Conservation (phyloP, 306 rosid species). For the Dalbergia cochinchinensis region DNA sequence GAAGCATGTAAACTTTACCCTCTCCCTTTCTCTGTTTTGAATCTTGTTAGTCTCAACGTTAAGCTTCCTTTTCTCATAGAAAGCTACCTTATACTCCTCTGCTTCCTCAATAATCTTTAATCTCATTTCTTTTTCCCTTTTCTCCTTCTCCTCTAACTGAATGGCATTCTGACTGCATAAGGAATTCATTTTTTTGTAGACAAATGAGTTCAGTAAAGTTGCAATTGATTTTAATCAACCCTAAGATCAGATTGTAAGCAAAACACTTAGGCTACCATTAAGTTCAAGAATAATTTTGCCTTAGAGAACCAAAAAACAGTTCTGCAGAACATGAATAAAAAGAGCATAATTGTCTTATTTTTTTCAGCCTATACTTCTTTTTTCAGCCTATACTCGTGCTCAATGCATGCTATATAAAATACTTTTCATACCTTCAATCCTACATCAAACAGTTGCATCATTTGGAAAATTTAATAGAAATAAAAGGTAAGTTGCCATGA, state of each 20-base stretch:
- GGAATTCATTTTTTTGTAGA: slow-evolving; percentile 34
- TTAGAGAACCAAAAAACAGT: slow-evolving; percentile 12
- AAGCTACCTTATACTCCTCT: slow-evolving; percentile 80
- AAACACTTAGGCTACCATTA: slow-evolving; percentile 16
- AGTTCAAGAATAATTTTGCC: slow-evolving; percentile 31
- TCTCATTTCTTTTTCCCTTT: slow-evolving; percentile 86
- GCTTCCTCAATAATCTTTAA: slow-evolving; percentile 90
- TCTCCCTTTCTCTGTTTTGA: slow-evolving; percentile 92
- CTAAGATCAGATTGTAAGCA: slow-evolving; percentile 35
- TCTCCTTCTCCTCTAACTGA: slow-evolving; percentile 90
- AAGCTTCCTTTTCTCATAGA: slow-evolving; percentile 90
- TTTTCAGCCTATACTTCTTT: background rate
- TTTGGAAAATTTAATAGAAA: slow-evolving; percentile 8
- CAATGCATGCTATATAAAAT: background rate
- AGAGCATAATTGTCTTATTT: background rate
- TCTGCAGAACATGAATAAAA: background rate
- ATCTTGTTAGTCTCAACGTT: slow-evolving; percentile 81
- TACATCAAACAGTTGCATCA: background rate
- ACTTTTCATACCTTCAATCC: background rate
- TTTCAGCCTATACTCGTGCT: too few species aligned
- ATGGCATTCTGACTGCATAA: slow-evolving; percentile 83
- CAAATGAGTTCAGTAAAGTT: slow-evolving; percentile 35
- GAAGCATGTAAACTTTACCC: slow-evolving; percentile 57
- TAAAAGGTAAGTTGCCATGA: background rate
- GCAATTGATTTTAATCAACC: background rate